Conservation (phyloP, 768 basidiomycete genomes). For the Boletus rubescentipes region DNA sequence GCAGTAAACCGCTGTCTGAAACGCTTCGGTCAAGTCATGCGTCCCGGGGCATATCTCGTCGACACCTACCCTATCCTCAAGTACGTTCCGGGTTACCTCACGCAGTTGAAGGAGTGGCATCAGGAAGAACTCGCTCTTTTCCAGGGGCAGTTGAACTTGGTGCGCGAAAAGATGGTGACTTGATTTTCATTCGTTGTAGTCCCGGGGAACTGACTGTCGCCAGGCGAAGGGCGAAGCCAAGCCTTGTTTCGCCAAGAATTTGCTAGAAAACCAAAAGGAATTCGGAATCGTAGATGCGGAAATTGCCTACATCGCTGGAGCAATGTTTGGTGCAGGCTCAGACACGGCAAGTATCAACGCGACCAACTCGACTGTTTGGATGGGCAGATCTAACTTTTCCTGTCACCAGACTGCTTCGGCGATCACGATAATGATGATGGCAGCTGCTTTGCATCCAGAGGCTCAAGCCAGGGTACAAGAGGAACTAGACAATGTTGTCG, state of each 20-base stretch:
- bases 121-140: conserved; percentile 10
- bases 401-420: conserved; percentile 12
- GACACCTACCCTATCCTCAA: conserved; percentile 7
- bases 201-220: background rate
- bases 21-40: background rate
- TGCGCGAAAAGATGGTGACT: conserved; percentile 4
- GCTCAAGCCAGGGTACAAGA: conserved; percentile 8
- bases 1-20: conserved; percentile 1
- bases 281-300: background rate
- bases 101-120: conserved; percentile 4
- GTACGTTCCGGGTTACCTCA: conserved; percentile 7
- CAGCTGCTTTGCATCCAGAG: conserved; percentile 4
- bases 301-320: conserved; percentile 5
- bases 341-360: conserved; percentile 3
- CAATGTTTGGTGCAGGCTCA: conserved; percentile 10
- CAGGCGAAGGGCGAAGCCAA: conserved; percentile 2
- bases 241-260: conserved; percentile 6
- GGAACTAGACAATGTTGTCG: conserved; percentile 4
- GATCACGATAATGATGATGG: conserved; percentile 8
- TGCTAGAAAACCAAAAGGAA: background rate
- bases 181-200: too few species aligned
- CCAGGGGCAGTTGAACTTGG: background rate
- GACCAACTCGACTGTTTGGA: too few species aligned
- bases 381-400: too few species aligned
- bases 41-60: conserved; percentile 3